Evolutionary conservation across 148 eudicot genomes (phyloP), one percentile per base, ranked within the genome.

Genomic region (Mesembryanthemum crystallinum): DNA sequence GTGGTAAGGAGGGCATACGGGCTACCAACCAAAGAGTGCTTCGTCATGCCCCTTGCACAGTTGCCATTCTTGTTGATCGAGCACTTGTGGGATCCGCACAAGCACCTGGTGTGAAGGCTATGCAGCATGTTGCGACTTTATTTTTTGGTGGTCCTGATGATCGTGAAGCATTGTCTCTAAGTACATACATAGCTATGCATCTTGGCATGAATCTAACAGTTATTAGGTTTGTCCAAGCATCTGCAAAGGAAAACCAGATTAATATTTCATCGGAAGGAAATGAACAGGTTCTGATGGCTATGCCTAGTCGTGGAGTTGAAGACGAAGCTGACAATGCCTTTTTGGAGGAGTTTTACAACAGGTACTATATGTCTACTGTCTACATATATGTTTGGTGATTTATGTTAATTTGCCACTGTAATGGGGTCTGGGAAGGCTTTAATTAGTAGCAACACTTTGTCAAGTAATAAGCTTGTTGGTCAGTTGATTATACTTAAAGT

Each of bases 101-200:
- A 35, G 52, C 83, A 15, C 76, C 91, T 0, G 79, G 85, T 35
- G 70, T 80, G 0, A 86, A 84, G 20, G 67, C 94, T 15, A 64
- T 89, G 82, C 88, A 86, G 23, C 96, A 95, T 28, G 83, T 92
- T 14, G 97, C 92, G 7, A 85, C 84, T 12, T 77, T 95, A 73
- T 95, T 92, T 77, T 95, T 95, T 63, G 96, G 99, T 1, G 99
- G 99, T 23, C 90, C 96, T 0, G 99, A 95, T 84, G 99, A 95
- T 57, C 87, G 99, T 10, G 99, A 95, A 77, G 97, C 97, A 7
- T 73, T 95, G 52, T 96, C 97, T 21, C 83, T 90, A 0, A 89
- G 99, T 72, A 86, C 82, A 54, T 86, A 94, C 49, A 85, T 92
- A 20, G 88, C 87, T 4, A 80, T 88, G 89, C 86, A 92, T 68